phyloP scores from a whole-genome alignment of 2,329 filamentous ascomycete species.

The Sclerotinia trifoliorum region DNA sequence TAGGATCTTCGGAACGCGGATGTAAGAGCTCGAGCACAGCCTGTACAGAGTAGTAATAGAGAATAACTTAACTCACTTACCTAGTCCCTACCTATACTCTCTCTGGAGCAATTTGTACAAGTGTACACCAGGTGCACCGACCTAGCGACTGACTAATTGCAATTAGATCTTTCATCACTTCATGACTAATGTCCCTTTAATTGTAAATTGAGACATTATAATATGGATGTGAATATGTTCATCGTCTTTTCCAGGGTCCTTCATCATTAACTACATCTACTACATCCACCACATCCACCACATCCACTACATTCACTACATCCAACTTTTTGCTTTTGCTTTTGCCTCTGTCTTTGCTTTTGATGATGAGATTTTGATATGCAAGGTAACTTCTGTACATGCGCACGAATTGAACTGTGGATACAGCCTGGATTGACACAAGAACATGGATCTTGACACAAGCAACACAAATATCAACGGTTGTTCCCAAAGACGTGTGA shows the following conservation, averaged over 20 bases:
- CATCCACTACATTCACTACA: neutral
- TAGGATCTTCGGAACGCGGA: neutral
- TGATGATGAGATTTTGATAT: neutral
- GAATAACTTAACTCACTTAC: neutral
- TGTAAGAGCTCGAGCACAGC: neutral
- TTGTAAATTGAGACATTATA: neutral
- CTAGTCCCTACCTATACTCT: too few species aligned
- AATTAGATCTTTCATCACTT: neutral
- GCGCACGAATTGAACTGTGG: neutral
- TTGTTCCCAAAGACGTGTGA: slow-evolving; percentile 22
- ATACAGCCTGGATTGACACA: slow-evolving; percentile 2
- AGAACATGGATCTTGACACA: slow-evolving; percentile 17
- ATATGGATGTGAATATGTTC: neutral
- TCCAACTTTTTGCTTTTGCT: too few species aligned
- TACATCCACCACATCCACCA: neutral
- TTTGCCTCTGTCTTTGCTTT: neutral
- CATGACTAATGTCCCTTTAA: neutral
- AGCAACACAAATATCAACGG: slow-evolving; percentile 13
- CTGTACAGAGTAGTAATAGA: neutral
- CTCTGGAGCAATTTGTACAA: too few species aligned
- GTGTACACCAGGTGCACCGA: neutral
- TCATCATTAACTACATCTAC: neutral
- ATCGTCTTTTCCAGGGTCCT: neutral
- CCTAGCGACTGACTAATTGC: neutral
- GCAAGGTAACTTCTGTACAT: neutral